phyloP scores from a whole-genome alignment of 2,329 filamentous ascomycete species.

The Aspergillus fischeri region DNA sequence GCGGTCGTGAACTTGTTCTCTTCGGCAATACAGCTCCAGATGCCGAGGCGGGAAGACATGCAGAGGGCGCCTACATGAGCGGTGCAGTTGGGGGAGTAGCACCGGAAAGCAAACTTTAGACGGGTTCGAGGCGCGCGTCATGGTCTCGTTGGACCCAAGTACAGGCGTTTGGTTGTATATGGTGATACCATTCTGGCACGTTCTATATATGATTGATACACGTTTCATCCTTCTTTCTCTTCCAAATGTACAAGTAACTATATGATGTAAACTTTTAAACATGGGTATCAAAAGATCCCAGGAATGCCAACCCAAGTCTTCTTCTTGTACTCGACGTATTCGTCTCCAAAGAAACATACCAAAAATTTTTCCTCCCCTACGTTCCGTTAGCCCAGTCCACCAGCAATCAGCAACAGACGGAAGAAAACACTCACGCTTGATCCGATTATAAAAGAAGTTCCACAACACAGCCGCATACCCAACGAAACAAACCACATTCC shows the following conservation, averaged over 20 bases:
- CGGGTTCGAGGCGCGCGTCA: not conserved
- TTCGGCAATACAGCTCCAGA: constrained; percentile 35
- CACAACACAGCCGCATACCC: constrained; percentile 74
- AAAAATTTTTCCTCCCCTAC: constrained; percentile 73
- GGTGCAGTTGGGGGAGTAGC: constrained; percentile 45
- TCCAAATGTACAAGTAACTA: not conserved
- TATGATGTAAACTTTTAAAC: no score
- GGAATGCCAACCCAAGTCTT: constrained; percentile 76
- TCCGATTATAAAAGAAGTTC: constrained; percentile 75
- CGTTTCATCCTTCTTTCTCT: not conserved
- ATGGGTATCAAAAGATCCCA: constrained; percentile 52
- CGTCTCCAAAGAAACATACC: constrained; percentile 74
- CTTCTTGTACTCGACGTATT: constrained; percentile 71
- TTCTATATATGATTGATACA: not conserved
- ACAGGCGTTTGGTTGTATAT: constrained; percentile 10
- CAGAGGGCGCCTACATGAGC: constrained; percentile 49
- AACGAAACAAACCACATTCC: constrained; percentile 74
- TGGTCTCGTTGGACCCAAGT: constrained; percentile 1
- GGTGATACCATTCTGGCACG: constrained; percentile 9
- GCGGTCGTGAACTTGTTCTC: constrained; percentile 55
- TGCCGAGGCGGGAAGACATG: constrained; percentile 19
- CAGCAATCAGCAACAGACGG: not conserved
- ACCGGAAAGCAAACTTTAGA: constrained; percentile 48
- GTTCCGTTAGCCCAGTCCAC: constrained; percentile 4
- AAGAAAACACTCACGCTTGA: constrained; percentile 52